phyloP scores from a whole-genome alignment of 495 filamentous ascomycete genomes.

The Aspergillus coremiiformis region DNA sequence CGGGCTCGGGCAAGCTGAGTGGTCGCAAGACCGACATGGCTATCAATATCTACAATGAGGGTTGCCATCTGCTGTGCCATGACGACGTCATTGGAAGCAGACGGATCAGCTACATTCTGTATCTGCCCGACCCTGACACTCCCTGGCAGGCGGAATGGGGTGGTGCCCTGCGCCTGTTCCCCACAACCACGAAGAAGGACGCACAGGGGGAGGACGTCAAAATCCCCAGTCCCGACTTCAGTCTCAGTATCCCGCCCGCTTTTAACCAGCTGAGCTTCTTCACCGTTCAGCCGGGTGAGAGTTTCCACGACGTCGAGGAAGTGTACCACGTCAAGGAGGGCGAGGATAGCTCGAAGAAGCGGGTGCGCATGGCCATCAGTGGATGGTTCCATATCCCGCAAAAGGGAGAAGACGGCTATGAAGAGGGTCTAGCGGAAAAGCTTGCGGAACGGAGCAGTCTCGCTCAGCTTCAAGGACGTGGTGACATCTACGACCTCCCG shows the following conservation, averaged over 20 bases:
- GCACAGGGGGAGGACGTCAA: constrained; percentile 57
- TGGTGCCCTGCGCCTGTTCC: constrained; percentile 83
- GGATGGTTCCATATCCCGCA: constrained; percentile 99
- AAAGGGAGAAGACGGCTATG: constrained; percentile 87
- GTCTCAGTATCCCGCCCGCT: constrained; percentile 76
- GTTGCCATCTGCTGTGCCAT: constrained; percentile 91
- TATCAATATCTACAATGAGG: constrained; percentile 96
- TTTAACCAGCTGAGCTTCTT: constrained; percentile 99
- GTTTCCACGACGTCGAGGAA: constrained; percentile 98
- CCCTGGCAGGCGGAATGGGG: constrained; percentile 94
- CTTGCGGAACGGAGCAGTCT: constrained; percentile 82
- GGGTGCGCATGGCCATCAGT: constrained; percentile 93
- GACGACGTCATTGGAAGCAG: constrained; percentile 97
- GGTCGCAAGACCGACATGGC: constrained; percentile 98
- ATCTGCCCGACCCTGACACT: constrained; percentile 84
- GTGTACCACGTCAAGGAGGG: constrained; percentile 69
- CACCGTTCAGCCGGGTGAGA: constrained; percentile 91
- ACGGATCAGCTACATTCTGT: constrained; percentile 92
- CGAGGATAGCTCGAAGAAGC: constrained; percentile 55
- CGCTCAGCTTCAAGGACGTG: constrained; percentile 84
- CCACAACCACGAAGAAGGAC: constrained; percentile 61
- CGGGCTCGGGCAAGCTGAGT: constrained; percentile 76
- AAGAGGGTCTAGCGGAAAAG: constrained; percentile 79
- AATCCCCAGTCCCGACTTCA: constrained; percentile 67
- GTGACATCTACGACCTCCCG: constrained; percentile 77